Base-by-base conservation (phyloP, 805 yeast genomes). In the Barnettozyma vustinii region DNA sequence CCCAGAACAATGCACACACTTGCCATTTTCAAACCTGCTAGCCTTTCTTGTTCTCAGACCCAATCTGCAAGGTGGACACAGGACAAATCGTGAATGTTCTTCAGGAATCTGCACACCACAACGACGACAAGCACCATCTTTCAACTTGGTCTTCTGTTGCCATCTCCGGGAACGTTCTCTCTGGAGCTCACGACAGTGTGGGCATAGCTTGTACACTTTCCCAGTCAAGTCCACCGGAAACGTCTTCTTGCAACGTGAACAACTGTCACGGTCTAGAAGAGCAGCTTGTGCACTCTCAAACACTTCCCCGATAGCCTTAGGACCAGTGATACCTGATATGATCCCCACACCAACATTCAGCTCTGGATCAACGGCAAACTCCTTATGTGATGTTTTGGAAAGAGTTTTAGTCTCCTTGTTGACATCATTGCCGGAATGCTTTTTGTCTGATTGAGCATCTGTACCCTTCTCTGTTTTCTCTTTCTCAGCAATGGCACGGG, bases 1-100 rank as follows among this genome's bases (percentile, higher is more conserved):
- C 2, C 86, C 85, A 1, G 81, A 71, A 52, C 88, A 83, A 58
- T 83, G 87, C 15, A 83, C 84, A 65, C 88, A 83, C 56, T 75
- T 75, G 1, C 88, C 87, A 54, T 73, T 75, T 12, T 80, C 79
- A 6, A 79, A 84, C 37, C 88, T 67, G 46, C 71, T 73, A 0
- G 80, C 79, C 57, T 83, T 83, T 42, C 80, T 67, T 2, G 74
- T 66, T 52, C 87, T 67, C 30, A 82, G 66, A 37, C 75, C 73
- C 55, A 69, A 72, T 39, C 88, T 69, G 57, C 88, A 83, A 40
- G 70, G 71, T 5, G 81, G 80, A 64, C 88, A 83, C 42, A 83
- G 64, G 0, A 80, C 87, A 62, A 64, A 83, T 47, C 74, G 72
- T 37, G 70, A 68, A 46, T 75, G 76, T 20, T 76, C 80, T 0